Evolutionary conservation across 495 filamentous ascomycete genomes (phyloP).

Genomic region (Mytilinidion resinicola): DNA sequence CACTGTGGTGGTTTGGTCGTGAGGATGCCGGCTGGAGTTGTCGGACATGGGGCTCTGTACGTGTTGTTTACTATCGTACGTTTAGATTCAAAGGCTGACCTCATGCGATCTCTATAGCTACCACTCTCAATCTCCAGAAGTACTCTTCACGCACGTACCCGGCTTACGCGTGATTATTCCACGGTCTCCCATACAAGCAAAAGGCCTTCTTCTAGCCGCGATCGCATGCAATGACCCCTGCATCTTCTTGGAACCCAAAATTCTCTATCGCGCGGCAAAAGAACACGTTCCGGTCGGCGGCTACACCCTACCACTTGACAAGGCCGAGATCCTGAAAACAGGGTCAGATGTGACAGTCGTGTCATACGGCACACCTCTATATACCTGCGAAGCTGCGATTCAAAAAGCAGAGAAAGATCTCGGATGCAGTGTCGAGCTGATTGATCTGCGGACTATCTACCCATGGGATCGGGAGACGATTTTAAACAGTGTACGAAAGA

Average conservation of each 20-base stretch:
- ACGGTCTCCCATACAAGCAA: constrained; percentile 83
- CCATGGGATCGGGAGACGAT: constrained; percentile 91
- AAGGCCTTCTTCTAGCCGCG: constrained; percentile 73
- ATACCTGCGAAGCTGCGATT: constrained; percentile 77
- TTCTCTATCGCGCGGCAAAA: constrained; percentile 87
- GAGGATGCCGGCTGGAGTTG: constrained; percentile 88
- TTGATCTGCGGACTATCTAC: constrained; percentile 87
- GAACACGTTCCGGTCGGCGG: constrained; percentile 83
- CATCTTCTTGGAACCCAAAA: constrained; percentile 95
- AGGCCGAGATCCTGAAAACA: constrained; percentile 80
- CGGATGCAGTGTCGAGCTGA: constrained; percentile 75
- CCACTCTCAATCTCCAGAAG: constrained; percentile 90
- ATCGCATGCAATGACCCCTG: constrained; percentile 83
- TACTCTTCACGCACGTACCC: constrained; percentile 86
- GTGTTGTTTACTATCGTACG: constrained; percentile 20
- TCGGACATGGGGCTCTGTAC: constrained; percentile 90
- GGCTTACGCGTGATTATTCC: constrained; percentile 87
- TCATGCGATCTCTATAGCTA: constrained; percentile 47
- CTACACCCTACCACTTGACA: constrained; percentile 80
- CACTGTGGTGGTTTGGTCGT: constrained; percentile 61
- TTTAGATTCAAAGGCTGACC: too few relatives aligned
- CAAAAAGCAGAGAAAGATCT: constrained; percentile 74
- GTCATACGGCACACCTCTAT: constrained; percentile 88
- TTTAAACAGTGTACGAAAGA: constrained; percentile 79
- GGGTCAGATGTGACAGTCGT: constrained; percentile 82